phyloP scores from a whole-genome alignment of 2,329 filamentous ascomycete genomes.

The Kalmusia sp. region DNA sequence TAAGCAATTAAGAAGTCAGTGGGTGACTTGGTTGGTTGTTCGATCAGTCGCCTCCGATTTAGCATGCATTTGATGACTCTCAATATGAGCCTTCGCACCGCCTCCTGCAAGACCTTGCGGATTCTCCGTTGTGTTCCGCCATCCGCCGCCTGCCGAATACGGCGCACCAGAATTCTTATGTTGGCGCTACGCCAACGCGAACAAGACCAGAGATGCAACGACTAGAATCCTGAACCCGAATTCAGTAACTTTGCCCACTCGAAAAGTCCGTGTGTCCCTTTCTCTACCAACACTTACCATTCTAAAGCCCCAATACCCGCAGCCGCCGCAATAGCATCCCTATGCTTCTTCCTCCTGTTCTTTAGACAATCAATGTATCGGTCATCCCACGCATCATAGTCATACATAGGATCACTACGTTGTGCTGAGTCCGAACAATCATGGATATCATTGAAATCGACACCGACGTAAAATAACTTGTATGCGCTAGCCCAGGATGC shows the following conservation, averaged over 20 bases:
- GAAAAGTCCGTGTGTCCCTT: no score
- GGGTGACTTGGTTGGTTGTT: neutral
- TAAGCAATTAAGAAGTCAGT: no score
- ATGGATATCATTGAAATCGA: neutral
- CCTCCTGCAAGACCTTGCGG: conserved; percentile 2
- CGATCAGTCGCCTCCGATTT: neutral
- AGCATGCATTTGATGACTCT: neutral
- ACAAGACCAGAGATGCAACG: conserved; percentile 8
- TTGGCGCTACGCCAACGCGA: neutral
- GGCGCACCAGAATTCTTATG: conserved; percentile 13
- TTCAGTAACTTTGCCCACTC: neutral
- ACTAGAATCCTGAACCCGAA: conserved; percentile 1
- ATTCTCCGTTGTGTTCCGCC: conserved; percentile 9
- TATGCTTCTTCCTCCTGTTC: conserved; percentile 8
- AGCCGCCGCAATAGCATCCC: conserved; percentile 9
- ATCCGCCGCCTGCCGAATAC: conserved; percentile 3
- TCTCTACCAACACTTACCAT: conserved; percentile 7
- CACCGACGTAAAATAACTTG: neutral
- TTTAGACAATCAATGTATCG: neutral
- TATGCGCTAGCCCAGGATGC: conserved; percentile 12
- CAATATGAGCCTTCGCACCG: neutral
- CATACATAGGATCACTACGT: neutral
- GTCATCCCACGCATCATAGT: neutral
- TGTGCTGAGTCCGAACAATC: neutral
- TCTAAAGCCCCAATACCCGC: conserved; percentile 13